Evolutionary conservation across 352 stramenopile species (phyloP), one percentile per base, ranked within the genome.

Genomic region (Globisporangium lucens): DNA sequence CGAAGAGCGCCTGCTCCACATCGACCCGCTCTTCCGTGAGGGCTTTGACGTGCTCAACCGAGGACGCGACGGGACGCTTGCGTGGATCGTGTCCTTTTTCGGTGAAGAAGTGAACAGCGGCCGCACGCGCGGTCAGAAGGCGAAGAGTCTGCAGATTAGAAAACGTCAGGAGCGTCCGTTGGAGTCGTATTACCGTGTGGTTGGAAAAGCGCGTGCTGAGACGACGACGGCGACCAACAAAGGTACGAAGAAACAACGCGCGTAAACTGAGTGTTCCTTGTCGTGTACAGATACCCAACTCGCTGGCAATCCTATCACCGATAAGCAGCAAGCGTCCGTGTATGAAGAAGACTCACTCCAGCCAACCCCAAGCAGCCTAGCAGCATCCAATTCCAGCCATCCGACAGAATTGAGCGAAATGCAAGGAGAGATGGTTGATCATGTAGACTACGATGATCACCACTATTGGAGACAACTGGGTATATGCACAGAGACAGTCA

Each of bases 1-100:
- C 30, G 68, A 72, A 12, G 49, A 56, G 13, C 53, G 62, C n/a
- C 33, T 76, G 55, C 59, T 93, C 10, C 66, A 80, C 41, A 82
- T 94, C 13, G 89, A 96, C 67, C 89, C 89, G 17, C 78, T 96
- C 12, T 96, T 96, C 63, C 83, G 82, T 22, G 70, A 76, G 27
- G 89, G 89, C 1, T 90, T 96, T 60, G 87, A 94, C 51, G 71
- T 96, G 17, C 72, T 96, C 8, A 86, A 85, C 56, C 75, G 80
- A n/a, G 89, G 80, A 7, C 81, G 87, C 33, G 86, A 96, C 22
- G 79, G 79, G 9, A 85, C 93, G 65, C 56, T 92, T 2, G 78
- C 82, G 65, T 96, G 85, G 85, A 83, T 94, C 30, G 74, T 83
- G 17, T 69, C 80, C 46, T 92, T 93, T 66, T 90, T 94, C 27